These are phyloP conservation scores for Arthrobotrys conoides DNA, from an alignment of 2,329 filamentous ascomycete species.

Conservation along the genomic window DNA sequence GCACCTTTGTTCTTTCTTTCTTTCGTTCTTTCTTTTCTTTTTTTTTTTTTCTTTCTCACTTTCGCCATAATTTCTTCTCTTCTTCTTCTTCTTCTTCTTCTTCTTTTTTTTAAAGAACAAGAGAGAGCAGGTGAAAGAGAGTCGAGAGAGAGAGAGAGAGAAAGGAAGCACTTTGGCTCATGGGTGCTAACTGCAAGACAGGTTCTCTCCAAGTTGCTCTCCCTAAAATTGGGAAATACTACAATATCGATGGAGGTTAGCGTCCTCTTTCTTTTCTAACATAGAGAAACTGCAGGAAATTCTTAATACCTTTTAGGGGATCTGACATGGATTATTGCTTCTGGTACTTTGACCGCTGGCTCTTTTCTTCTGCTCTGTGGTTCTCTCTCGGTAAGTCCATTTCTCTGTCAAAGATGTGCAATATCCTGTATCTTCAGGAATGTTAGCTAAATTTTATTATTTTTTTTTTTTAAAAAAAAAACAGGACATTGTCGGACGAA, in stretches of 20 bases:
- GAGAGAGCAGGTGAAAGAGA: not conserved
- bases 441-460: not conserved
- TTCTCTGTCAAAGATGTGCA: not conserved
- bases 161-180: no score
- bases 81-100: not conserved
- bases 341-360: slow-evolving; percentile 51
- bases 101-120: not conserved
- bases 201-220: slow-evolving; percentile 55
- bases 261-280: not conserved
- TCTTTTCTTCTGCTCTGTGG: slow-evolving; percentile 54
- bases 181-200: slow-evolving; percentile 6
- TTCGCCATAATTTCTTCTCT: not conserved
- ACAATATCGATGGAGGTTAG: slow-evolving; percentile 51
- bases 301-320: slow-evolving; percentile 26
- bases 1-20: no score
- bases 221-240: slow-evolving; percentile 50
- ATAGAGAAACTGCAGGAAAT: not conserved
- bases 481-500: slow-evolving; percentile 69
- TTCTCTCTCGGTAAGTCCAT: slow-evolving; percentile 47
- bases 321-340: slow-evolving; percentile 59
- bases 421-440: not conserved
- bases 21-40: no score
- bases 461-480: no score
- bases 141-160: no score
- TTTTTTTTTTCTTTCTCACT: not conserved